These are phyloP conservation scores for Plectosphaerella plurivora DNA, from an alignment of 2,329 filamentous ascomycete genomes.

Conservation along the genomic window DNA sequence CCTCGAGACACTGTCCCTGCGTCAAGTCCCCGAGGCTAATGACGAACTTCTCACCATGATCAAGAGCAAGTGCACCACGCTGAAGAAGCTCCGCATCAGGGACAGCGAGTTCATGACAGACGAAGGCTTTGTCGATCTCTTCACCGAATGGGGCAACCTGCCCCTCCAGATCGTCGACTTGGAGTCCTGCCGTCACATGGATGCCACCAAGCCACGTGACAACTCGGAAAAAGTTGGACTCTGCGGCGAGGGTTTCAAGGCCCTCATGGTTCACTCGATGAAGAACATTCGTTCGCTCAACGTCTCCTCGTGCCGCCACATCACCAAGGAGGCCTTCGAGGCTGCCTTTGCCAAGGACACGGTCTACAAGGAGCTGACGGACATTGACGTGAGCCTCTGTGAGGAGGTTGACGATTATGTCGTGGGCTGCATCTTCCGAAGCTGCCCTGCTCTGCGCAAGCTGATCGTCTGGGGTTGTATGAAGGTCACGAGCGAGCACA, in stretches of 20 bases:
- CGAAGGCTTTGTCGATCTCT: constrained; percentile 66
- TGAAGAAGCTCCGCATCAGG: constrained; percentile 76
- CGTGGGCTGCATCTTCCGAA: constrained; percentile 58
- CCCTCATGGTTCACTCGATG: constrained; percentile 82
- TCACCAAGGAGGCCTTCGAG: constrained; percentile 67
- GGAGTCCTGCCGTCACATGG: constrained; percentile 71
- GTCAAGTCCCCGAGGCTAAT: constrained; percentile 61
- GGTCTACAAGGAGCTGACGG: constrained; percentile 61
- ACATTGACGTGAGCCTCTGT: constrained; percentile 76
- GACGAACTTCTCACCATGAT: constrained; percentile 68
- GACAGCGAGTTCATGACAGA: constrained; percentile 76
- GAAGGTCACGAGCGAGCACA: constrained; percentile 48
- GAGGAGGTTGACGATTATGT: constrained; percentile 62
- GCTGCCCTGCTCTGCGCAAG: constrained; percentile 56
- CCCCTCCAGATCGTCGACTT: constrained; percentile 69
- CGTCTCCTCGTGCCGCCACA: constrained; percentile 80
- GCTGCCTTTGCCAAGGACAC: constrained; percentile 62
- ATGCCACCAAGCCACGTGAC: constrained; percentile 64
- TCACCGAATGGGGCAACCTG: constrained; percentile 71
- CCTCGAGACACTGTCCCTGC: constrained; percentile 75
- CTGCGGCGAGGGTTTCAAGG: constrained; percentile 69
- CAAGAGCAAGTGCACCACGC: constrained; percentile 60
- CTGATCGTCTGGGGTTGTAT: constrained; percentile 64
- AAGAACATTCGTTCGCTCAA: constrained; percentile 61
- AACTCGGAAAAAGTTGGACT: constrained; percentile 66